Conservation (phyloP, 1,139 yeast species). For the Candida dubliniensis region DNA sequence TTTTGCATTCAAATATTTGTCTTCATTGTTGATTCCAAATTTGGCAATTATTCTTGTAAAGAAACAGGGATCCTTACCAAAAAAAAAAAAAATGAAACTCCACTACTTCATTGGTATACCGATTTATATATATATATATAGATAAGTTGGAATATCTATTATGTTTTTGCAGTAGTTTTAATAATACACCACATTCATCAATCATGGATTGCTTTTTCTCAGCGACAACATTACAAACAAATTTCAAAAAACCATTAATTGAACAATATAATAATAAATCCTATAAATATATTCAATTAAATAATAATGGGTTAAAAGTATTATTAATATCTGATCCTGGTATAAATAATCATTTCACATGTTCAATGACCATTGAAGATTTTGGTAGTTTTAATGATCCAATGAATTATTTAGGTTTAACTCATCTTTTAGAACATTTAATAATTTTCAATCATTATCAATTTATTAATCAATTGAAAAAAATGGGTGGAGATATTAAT, state of each 20-base stretch:
- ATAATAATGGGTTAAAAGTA: conserved; percentile 41
- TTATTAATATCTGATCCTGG: conserved; percentile 59
- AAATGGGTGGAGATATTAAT: conserved; percentile 57
- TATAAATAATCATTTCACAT: conserved; percentile 40
- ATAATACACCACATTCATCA: background rate
- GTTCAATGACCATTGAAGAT: conserved; percentile 50
- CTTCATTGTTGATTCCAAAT: conserved; percentile 10
- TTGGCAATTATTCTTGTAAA: conserved; percentile 7
- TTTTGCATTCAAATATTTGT: background rate
- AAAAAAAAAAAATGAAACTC: too few species aligned
- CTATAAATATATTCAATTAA: conserved; percentile 43
- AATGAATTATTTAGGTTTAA: conserved; percentile 53
- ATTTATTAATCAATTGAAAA: conserved; percentile 43
- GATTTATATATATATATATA: too few species aligned
- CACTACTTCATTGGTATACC: too few species aligned
- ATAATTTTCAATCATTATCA: conserved; percentile 50
- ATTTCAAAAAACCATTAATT: conserved; percentile 34
- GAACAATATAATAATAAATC: conserved; percentile 27
- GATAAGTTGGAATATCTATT: too few species aligned
- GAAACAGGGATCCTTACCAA: too few species aligned
- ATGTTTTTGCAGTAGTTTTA: too few species aligned
- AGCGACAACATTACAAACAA: conserved; percentile 17
- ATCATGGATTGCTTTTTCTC: conserved; percentile 16
- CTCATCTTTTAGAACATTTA: conserved; percentile 76
- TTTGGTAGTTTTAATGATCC: conserved; percentile 66